Base-by-base conservation (phyloP, 179 eudicot species). In the Actinidia polygama region DNA sequence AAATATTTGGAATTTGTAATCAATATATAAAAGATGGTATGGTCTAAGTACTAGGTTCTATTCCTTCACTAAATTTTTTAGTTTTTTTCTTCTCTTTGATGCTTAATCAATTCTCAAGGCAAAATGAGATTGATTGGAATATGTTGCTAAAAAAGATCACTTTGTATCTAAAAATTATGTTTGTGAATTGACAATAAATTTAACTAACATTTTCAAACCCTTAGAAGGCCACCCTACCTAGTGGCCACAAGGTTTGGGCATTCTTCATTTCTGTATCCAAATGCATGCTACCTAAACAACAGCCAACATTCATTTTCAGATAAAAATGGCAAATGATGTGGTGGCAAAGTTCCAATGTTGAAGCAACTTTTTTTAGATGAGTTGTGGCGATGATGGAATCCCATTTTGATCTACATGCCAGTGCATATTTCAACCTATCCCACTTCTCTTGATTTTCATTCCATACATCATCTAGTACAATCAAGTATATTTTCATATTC, bases 381-480 rank as follows among this genome's bases (percentile, higher is more conserved):
- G 82, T 66, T 5, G 82, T 79, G 6, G 24, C 3, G 1, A 78
- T 44, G 23, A 78, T 4, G 10, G 57, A 78, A 61, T 40, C 16
- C 3, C 64, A 63, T 51, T 67, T 79, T 10, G 75, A 67, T 26
- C 82, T 75, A 4, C 75, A 67, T 10, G 62, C 64, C 51, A 67
- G 16, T 0, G 15, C 10, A 40, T 26, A 30, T 51, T 40, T 68
- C 50, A 79, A 19, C 18, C 0, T 6, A 3, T 66, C n/a, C 82
- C 82, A 79, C 64, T 68, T 54, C 64, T 68, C 75, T 68, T 53
- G 63, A 69, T 53, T 36, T 50, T 68, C 75, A 11, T 78, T 44
- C 87, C 87, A 85, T 16, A 81, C 61, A 82, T 85, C 87, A 78
- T 85, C 87, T 9, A 85, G 70, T 18, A 85, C 84, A 62, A 85